Evolutionary conservation across 192 early-diverging fungal genomes (phyloP).

Genomic region (Entomortierella beljakovae): DNA sequence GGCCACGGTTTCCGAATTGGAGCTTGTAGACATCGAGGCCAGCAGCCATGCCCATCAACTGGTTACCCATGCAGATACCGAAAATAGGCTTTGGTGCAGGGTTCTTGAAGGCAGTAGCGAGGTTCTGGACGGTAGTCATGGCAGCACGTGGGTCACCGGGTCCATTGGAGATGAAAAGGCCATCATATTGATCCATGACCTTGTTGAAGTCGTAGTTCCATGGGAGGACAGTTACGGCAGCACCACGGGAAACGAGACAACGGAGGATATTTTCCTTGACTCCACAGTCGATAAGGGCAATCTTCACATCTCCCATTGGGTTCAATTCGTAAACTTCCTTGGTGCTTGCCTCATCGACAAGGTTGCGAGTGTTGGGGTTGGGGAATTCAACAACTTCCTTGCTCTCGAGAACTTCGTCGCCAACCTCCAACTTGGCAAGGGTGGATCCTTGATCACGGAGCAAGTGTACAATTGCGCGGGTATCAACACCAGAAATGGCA

Average conservation of each 20-base stretch:
- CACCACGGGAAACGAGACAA: constrained; percentile 82
- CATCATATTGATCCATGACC: constrained; percentile 78
- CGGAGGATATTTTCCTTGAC: constrained; percentile 95
- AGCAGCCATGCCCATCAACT: constrained; percentile 91
- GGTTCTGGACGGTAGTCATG: constrained; percentile 74
- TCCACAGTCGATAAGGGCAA: constrained; percentile 91
- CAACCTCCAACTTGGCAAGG: constrained; percentile 80
- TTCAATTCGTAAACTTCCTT: constrained; percentile 78
- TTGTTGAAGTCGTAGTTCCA: constrained; percentile 83
- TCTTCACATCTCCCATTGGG: constrained; percentile 79
- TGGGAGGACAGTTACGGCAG: constrained; percentile 87
- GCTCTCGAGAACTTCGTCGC: constrained; percentile 62
- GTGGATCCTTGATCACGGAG: constrained; percentile 90
- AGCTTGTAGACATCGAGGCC: constrained; percentile 89
- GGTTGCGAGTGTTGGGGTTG: constrained; percentile 82
- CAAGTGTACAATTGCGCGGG: constrained; percentile 87
- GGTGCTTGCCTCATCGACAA: constrained; percentile 86
- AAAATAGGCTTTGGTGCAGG: constrained; percentile 86
- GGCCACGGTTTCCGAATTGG: constrained; percentile 94
- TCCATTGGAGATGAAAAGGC: constrained; percentile 93
- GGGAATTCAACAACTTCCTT: constrained; percentile 58
- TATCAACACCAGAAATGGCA: constrained; percentile 93
- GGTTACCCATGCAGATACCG: constrained; percentile 98
- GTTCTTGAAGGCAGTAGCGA: constrained; percentile 70
- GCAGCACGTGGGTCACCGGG: constrained; percentile 85